Evolutionary conservation across 208 protist species (phyloP), one percentile per base, ranked within the genome.

Genomic region (Wallacemonas sp.): DNA sequence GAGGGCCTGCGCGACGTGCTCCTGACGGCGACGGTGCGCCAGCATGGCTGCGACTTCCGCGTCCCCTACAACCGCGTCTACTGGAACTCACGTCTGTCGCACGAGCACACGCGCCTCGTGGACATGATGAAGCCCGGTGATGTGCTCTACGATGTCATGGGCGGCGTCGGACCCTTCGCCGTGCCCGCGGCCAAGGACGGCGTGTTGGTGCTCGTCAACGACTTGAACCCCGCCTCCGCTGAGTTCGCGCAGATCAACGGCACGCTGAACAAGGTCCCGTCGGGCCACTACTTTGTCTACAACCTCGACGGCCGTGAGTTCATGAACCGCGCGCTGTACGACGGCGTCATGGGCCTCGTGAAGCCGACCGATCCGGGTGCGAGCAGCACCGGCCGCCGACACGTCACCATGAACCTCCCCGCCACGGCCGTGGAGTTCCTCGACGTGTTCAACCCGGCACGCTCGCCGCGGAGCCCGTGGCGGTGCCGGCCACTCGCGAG

Each of bases 21-120:
- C 50, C 72, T 95, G 25, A 78, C 78, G 18, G 87, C 84, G 2
- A 82, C 77, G 18, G 83, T 98, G 61, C 92, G 92, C 38, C 97
- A 99, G 70, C 91, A 97, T 76, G 94, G 88, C 12, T 98, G 88
- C 70, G 61, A 57, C 59, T 99, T 99, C 67, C 76, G 74, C 42
- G 97, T 99, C 32, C 97, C 98, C 61, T 99, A 98, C 82, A 87
- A 93, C 57, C 84, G 95, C 52, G 98, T 99, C 20, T 99, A 99
- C 79, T 99, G 98, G 98, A 99, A 99, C 86, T 97, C 88, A 54
- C 84, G 98, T 18, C 86, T 99, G 18, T 86, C 91, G 55, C 79
- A 78, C 32, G 98, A 99, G 77, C 98, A 99, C 84, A 77, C 73
- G 26, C 85, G 94, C 16, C 62, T 99, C 12, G 86, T 98, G 18